A percentile compares a stretch with the other conserved stretches of the same genome.
phyloP scores from a whole-genome alignment of 129 eudicot genomes.

The Heracleum sosnowskyi region DNA sequence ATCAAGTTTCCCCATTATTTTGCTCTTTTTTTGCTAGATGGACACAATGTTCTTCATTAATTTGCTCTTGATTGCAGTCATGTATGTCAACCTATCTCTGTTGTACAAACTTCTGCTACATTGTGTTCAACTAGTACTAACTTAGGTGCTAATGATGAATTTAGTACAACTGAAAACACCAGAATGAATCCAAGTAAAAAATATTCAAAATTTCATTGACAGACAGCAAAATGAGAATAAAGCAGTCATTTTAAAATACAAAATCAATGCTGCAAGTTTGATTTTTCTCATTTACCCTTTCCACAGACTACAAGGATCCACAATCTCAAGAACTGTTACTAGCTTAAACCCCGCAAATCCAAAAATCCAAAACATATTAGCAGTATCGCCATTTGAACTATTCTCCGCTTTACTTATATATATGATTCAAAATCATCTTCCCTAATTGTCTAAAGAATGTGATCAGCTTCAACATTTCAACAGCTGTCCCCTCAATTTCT shows the following conservation, averaged over 20 bases:
- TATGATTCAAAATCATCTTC: neutral
- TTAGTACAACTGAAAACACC: neutral
- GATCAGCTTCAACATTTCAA: conserved; percentile 21
- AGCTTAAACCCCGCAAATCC: neutral
- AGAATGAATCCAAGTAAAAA: neutral
- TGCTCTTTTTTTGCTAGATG: too few relatives aligned
- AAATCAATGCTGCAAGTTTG: neutral
- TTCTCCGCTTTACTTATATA: neutral
- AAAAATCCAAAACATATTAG: neutral
- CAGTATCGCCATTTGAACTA: neutral
- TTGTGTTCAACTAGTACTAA: too few relatives aligned
- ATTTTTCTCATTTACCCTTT: neutral
- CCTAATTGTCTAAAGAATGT: neutral
- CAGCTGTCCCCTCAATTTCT: conserved; percentile 50
- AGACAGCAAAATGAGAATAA: neutral
- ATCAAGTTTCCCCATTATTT: too few relatives aligned
- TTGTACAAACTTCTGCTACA: too few relatives aligned
- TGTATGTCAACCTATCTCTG: too few relatives aligned
- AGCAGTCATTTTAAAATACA: neutral
- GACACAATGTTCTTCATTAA: too few relatives aligned
- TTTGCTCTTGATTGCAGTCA: too few relatives aligned
- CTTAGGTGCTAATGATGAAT: too few relatives aligned
- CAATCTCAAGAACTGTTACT: neutral
- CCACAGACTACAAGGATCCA: neutral
- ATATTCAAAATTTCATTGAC: neutral